Evolutionary conservation across 1,139 yeast species (phyloP), one percentile per base, ranked within the genome.

Genomic region (Martiniozyma asiatica): DNA sequence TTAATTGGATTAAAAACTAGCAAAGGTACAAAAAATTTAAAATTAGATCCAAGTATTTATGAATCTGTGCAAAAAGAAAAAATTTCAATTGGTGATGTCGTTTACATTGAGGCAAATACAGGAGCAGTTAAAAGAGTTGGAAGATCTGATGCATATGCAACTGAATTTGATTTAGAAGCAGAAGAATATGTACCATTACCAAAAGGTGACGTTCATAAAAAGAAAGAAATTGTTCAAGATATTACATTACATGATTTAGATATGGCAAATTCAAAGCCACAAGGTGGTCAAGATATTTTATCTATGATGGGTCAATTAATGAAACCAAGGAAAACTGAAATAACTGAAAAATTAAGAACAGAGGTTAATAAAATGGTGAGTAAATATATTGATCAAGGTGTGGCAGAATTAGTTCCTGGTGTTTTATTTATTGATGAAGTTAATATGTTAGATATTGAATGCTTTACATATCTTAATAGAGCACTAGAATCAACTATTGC

Each of bases 111-210:
- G 58, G 81, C 97, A 36, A 89, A 89, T 53, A 89, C 98, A 4
- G 99, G 99, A 24, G 82, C 96, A 3, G 97, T 89, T 31, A 92
- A 89, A 56, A 65, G 98, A 47, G 98, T 92, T 24, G 99, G 99
- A 33, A 72, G 99, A 54, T 81, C 94, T 5, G 98, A 92, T 55
- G 97, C 97, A 0, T 89, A 84, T 52, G 96, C 98, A 24, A 89
- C 98, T 1, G 99, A 89, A 58, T 89, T 87, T 47, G 99, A 89
- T 56, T 65, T 89, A 44, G 98, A 92, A 60, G 96, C 97, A 18
- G 98, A 89, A 60, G 98, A 89, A 56, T 89, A 89, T 54, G 99
- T 92, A 20, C 98, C 98, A 27, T 66, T 89, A 45, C 98, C 99
- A 38, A 89, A 89, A 60, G 98, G 98, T 29, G 99, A 89, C 55